Evolutionary conservation across 192 early-diverging fungal genomes (phyloP).

Genomic region (Jimgerdemannia flammicorona): DNA sequence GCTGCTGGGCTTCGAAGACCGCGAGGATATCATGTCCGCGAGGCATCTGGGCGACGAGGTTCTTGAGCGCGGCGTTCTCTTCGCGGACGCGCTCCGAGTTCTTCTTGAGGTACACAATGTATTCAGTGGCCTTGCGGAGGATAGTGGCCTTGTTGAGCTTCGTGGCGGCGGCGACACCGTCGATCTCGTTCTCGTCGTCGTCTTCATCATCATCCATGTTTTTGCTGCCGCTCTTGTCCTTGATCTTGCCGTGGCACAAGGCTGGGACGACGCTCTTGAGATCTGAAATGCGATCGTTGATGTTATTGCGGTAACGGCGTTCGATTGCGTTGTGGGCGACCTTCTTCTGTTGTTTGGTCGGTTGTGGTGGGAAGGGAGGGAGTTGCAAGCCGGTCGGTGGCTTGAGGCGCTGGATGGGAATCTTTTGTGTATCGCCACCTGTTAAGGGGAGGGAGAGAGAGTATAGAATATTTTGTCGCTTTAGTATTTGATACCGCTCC

Average conservation of each 20-base stretch:
- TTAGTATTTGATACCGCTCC: conserved; percentile 9
- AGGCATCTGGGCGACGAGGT: conserved; percentile 37
- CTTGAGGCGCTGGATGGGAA: conserved; percentile 47
- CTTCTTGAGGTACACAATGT: conserved; percentile 64
- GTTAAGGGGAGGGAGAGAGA: too few relatives aligned
- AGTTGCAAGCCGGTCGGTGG: conserved; percentile 23
- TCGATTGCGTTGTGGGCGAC: conserved; percentile 96
- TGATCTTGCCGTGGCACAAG: conserved; percentile 54
- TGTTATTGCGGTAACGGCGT: conserved; percentile 92
- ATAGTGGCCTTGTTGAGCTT: conserved; percentile 96
- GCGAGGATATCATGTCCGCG: conserved; percentile 36
- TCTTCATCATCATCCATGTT: conserved; percentile 46
- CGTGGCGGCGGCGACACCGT: conserved; percentile 81
- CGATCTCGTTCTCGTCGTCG: conserved; percentile 48
- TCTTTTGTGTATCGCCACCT: conserved; percentile 22
- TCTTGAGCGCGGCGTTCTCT: conserved; percentile 42
- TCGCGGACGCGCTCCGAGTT: conserved; percentile 33
- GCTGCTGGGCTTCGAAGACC: neutral
- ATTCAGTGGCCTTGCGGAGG: conserved; percentile 87
- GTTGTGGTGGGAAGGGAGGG: conserved; percentile 21
- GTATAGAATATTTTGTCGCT: neutral
- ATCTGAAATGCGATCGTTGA: conserved; percentile 92
- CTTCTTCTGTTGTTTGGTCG: conserved; percentile 71
- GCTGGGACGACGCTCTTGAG: conserved; percentile 85
- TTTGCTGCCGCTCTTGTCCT: conserved; percentile 35